These are phyloP conservation scores for Sporothrix pallida DNA, from an alignment of 2,329 filamentous ascomycete species.

Conservation along the genomic window DNA sequence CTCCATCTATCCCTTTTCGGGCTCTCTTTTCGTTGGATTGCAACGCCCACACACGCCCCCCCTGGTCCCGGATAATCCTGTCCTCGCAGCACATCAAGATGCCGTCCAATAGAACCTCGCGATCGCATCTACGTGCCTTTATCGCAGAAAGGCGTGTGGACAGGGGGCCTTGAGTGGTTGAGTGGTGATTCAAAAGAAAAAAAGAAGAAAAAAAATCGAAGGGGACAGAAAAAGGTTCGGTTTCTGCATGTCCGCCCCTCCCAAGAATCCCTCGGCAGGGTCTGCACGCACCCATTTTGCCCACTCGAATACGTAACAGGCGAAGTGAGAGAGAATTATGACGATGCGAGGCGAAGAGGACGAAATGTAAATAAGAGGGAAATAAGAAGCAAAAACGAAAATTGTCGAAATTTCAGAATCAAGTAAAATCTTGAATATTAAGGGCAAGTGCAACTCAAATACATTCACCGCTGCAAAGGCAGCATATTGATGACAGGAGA, in stretches of 20 bases:
- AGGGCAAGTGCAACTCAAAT: not conserved
- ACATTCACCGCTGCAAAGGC: not conserved
- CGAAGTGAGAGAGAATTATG: not conserved
- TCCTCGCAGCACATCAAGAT: conserved; percentile 1
- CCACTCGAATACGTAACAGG: conserved; percentile 22
- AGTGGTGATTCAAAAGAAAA: not conserved
- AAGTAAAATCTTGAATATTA: too few relatives aligned
- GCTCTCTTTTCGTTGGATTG: conserved; percentile 23
- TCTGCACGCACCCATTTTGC: conserved; percentile 6
- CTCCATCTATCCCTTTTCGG: conserved; percentile 15
- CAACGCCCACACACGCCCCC: conserved; percentile 11
- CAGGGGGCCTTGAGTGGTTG: not conserved
- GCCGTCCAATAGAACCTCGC: conserved; percentile 19
- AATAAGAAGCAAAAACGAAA: not conserved
- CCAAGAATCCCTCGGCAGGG: conserved; percentile 20
- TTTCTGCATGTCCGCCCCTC: conserved; percentile 20
- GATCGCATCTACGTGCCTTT: conserved; percentile 34
- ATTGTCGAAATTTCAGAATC: not conserved
- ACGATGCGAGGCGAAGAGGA: not conserved
- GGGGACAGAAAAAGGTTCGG: not conserved
- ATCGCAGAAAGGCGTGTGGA: conserved; percentile 29
- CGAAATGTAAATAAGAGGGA: not conserved
- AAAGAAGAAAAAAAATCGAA: not conserved
- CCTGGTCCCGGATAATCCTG: conserved; percentile 25
- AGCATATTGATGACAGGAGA: conserved; percentile 7